phyloP scores from a whole-genome alignment of 306 rosid genomes.

The Coriaria nepalensis region DNA sequence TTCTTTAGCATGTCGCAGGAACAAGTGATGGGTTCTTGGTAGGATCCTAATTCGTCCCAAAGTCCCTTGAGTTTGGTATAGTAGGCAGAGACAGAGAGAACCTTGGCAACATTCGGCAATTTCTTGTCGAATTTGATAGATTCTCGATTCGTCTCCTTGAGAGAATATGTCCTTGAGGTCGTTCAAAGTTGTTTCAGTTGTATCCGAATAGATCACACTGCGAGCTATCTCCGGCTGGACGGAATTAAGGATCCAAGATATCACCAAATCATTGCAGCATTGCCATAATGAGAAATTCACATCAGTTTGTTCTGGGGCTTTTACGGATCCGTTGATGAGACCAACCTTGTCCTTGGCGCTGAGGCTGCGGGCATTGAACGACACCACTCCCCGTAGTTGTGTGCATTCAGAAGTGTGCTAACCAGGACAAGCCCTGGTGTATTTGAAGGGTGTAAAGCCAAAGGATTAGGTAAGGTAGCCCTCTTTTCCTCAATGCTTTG shows the following conservation, averaged over 20 bases:
- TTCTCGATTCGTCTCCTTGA: background rate
- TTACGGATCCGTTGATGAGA: background rate
- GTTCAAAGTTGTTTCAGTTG: background rate
- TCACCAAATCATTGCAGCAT: background rate
- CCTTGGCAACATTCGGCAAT: background rate
- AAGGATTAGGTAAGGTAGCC: background rate
- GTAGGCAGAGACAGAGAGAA: background rate
- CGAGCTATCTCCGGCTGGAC: background rate
- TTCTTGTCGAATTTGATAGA: background rate
- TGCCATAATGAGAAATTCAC: background rate
- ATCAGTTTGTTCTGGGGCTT: background rate
- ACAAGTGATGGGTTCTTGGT: background rate
- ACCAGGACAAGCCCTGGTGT: background rate
- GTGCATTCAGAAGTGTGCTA: background rate
- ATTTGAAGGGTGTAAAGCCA: background rate
- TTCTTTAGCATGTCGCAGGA: background rate
- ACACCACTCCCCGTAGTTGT: background rate
- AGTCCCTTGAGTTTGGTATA: background rate
- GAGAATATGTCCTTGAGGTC: background rate
- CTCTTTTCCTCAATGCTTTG: slow-evolving; percentile 5
- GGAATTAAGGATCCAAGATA: background rate
- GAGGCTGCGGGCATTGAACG: background rate
- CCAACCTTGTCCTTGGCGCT: background rate
- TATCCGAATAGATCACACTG: background rate
- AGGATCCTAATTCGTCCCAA: background rate